phyloP scores from a whole-genome alignment of 768 basidiomycete species.

The Daedaleopsis nitida region DNA sequence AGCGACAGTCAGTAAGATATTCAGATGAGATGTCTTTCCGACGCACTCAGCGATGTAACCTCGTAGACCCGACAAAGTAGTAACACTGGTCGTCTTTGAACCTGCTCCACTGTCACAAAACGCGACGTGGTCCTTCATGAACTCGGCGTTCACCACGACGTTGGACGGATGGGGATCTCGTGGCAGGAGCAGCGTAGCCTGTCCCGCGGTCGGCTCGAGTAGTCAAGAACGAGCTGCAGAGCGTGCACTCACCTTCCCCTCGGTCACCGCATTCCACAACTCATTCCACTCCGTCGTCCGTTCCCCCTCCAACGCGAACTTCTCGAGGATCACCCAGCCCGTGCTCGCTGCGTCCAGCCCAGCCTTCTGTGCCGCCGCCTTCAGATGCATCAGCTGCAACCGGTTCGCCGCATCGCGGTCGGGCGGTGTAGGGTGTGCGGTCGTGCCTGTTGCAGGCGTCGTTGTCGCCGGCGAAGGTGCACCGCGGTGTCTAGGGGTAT shows the following conservation, averaged over 20 bases:
- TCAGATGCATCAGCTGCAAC: slow-evolving; percentile 72
- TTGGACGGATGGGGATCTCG: slow-evolving; percentile 54
- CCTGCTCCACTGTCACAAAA: slow-evolving; percentile 56
- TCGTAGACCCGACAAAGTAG: slow-evolving; percentile 84
- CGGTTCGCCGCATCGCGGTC: slow-evolving; percentile 62
- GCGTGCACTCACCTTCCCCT: slow-evolving; percentile 59
- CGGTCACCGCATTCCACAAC: slow-evolving; percentile 63
- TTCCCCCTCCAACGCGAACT: slow-evolving; percentile 54
- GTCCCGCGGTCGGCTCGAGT: background rate
- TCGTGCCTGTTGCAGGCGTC: slow-evolving; percentile 48
- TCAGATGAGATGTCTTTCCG: slow-evolving; percentile 4
- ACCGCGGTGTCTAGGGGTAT: slow-evolving; percentile 72
- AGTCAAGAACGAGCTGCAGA: slow-evolving; percentile 1
- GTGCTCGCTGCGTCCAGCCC: slow-evolving; percentile 65
- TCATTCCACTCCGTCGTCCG: slow-evolving; percentile 66
- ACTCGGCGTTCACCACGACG: slow-evolving; percentile 66
- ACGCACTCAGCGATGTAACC: slow-evolving; percentile 64
- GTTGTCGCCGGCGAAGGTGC: slow-evolving; percentile 47
- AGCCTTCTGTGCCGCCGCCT: slow-evolving; percentile 67
- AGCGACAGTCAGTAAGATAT: background rate
- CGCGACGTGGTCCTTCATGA: slow-evolving; percentile 82
- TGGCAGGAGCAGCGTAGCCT: slow-evolving; percentile 86
- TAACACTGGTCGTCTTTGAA: slow-evolving; percentile 38
- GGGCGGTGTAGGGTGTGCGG: slow-evolving; percentile 37
- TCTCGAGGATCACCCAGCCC: slow-evolving; percentile 81